A percentile compares a stretch with the other conserved stretches of the same genome.
These are phyloP conservation scores for Ogataea salicorniae DNA, from an alignment of 805 yeast species.

Conservation along the genomic window DNA sequence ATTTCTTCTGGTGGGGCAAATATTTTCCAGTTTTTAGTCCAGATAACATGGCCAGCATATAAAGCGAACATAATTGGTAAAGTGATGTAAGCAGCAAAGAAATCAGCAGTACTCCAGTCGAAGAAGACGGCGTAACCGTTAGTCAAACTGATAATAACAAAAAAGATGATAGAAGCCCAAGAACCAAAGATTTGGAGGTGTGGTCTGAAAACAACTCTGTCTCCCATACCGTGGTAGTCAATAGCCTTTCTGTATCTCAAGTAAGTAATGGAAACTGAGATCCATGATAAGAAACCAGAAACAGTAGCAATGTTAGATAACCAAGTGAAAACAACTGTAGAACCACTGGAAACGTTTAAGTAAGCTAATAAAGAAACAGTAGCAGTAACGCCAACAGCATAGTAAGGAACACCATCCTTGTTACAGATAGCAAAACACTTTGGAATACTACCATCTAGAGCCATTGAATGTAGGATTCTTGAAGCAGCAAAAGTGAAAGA, in stretches of 20 bases:
- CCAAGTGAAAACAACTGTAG: conserved; percentile 58
- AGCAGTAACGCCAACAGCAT: conserved; percentile 39
- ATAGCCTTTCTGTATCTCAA: conserved; percentile 64
- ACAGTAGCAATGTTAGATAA: conserved; percentile 62
- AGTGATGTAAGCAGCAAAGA: conserved; percentile 64
- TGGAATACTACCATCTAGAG: conserved; percentile 37
- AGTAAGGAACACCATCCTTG: conserved; percentile 53
- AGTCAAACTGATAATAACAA: conserved; percentile 54
- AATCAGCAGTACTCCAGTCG: conserved; percentile 43
- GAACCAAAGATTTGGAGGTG: conserved; percentile 54
- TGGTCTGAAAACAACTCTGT: conserved; percentile 55
- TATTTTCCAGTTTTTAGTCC: conserved; percentile 40
- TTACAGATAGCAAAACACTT: conserved; percentile 32
- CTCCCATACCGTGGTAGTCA: conserved; percentile 42
- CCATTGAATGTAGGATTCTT: conserved; percentile 37
- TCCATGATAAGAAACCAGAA: conserved; percentile 65
- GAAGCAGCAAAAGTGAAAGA: conserved; percentile 39
- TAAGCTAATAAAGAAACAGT: conserved; percentile 44
- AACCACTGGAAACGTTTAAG: conserved; percentile 48
- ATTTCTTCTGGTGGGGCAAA: conserved; percentile 50
- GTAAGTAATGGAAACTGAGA: conserved; percentile 47
- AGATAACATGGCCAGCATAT: conserved; percentile 53
- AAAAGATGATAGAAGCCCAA: conserved; percentile 42
- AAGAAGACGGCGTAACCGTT: conserved; percentile 63
- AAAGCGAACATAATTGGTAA: conserved; percentile 49